Evolutionary conservation across 164 flowering plant species (phyloP).

Genomic region (Berberis vulgaris): DNA sequence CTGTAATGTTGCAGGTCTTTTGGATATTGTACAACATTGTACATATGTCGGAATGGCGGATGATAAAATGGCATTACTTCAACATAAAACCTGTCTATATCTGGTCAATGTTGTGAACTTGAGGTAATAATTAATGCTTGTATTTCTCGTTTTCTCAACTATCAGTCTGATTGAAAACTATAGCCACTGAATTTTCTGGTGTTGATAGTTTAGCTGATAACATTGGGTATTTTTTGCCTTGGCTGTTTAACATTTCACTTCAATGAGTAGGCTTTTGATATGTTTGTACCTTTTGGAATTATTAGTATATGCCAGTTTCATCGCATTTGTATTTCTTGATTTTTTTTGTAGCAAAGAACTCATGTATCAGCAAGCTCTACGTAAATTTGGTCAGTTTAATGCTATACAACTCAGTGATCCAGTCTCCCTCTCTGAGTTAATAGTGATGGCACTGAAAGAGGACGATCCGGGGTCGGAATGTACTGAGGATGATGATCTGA

Average conservation of each 20-base stretch:
- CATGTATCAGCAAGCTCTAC: slow-evolving; percentile 93
- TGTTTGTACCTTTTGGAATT: no score
- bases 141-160: background rate
- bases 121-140: slow-evolving; percentile 38
- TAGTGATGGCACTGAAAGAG: slow-evolving; percentile 78
- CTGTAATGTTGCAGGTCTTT: slow-evolving; percentile 39
- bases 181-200: no score
- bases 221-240: no score
- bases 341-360: slow-evolving; percentile 82
- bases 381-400: slow-evolving; percentile 91
- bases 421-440: slow-evolving; percentile 55
- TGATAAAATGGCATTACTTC: slow-evolving; percentile 83
- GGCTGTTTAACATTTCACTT: no score
- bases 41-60: slow-evolving; percentile 95
- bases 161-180: no score
- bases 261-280: no score
- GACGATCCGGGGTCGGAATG: slow-evolving; percentile 56
- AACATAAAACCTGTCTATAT: slow-evolving; percentile 73
- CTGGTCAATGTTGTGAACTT: slow-evolving; percentile 85
- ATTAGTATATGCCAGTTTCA: no score
- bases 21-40: slow-evolving; percentile 71
- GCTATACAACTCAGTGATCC: slow-evolving; percentile 91
- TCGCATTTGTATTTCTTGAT: background rate
- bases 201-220: no score
- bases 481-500: slow-evolving; percentile 58